phyloP scores from a whole-genome alignment of 2,329 filamentous ascomycete genomes.

The Tolypocladium tundrense region DNA sequence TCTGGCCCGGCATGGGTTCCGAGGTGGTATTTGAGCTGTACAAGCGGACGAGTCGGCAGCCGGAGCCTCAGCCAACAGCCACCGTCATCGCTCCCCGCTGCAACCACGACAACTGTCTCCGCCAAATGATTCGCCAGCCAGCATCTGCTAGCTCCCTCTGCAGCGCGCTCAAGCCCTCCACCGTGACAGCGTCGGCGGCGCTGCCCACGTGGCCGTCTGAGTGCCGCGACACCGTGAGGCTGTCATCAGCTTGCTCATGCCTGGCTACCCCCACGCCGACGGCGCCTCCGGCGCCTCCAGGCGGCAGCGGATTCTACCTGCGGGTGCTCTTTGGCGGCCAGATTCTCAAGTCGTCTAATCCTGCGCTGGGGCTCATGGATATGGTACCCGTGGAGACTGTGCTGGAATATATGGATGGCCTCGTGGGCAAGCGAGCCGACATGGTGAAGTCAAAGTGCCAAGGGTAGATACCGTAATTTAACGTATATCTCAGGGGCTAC shows the following conservation, averaged over 20 bases:
- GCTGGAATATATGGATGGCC: slow-evolving; percentile 59
- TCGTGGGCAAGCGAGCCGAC: slow-evolving; percentile 47
- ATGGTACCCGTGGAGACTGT: slow-evolving; percentile 59
- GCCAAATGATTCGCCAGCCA: slow-evolving; percentile 15
- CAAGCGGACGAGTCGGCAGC: slow-evolving; percentile 17
- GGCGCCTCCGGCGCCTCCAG: background rate
- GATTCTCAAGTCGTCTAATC: slow-evolving; percentile 57
- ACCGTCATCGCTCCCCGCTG: slow-evolving; percentile 11
- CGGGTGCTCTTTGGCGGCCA: slow-evolving; percentile 63
- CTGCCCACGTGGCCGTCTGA: slow-evolving; percentile 8
- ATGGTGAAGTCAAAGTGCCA: slow-evolving; percentile 26
- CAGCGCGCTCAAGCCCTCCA: background rate
- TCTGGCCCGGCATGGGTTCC: slow-evolving; percentile 76
- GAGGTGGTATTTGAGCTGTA: slow-evolving; percentile 73
- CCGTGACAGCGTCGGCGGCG: background rate
- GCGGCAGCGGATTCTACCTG: slow-evolving; percentile 35
- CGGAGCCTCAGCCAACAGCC: slow-evolving; percentile 7
- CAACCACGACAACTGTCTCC: slow-evolving; percentile 19
- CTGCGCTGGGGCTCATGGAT: slow-evolving; percentile 55
- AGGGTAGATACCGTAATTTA: background rate
- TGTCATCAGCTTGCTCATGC: slow-evolving; percentile 19
- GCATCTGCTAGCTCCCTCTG: slow-evolving; percentile 14
- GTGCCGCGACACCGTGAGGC: slow-evolving; percentile 12
- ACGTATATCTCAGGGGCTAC: background rate
- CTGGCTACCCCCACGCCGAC: slow-evolving; percentile 8